These are phyloP conservation scores for Colletotrichum eleusines DNA, from an alignment of 2,329 filamentous ascomycete species.

Conservation along the genomic window DNA sequence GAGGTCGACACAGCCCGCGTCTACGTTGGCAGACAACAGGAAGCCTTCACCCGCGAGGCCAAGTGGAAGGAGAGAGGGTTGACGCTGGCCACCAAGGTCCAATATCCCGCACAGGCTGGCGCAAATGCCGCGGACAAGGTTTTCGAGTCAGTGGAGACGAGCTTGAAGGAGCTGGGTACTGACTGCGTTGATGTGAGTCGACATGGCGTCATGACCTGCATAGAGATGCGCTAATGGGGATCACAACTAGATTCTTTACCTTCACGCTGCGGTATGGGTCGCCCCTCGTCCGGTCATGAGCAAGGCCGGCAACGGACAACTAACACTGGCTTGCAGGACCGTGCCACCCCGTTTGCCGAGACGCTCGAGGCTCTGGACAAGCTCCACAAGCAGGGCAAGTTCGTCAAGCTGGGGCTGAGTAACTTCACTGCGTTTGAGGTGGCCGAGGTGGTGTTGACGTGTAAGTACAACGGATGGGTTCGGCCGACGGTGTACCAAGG, in stretches of 20 bases:
- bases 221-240: slow-evolving; percentile 11
- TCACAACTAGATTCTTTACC: slow-evolving; percentile 73
- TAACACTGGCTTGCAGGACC: slow-evolving; percentile 53
- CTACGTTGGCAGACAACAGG: slow-evolving; percentile 80
- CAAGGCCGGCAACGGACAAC: slow-evolving; percentile 1
- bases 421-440: slow-evolving; percentile 92
- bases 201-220: neutral
- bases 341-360: slow-evolving; percentile 80
- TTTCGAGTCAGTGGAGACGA: slow-evolving; percentile 73
- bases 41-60: slow-evolving; percentile 80
- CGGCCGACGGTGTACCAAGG: slow-evolving; percentile 87
- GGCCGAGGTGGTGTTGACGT: slow-evolving; percentile 84
- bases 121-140: slow-evolving; percentile 74
- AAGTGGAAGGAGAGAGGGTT: slow-evolving; percentile 84
- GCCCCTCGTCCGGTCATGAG: neutral
- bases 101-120: slow-evolving; percentile 71
- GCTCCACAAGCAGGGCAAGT: slow-evolving; percentile 88
- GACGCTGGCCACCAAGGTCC: slow-evolving; percentile 80
- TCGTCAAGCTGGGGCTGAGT: slow-evolving; percentile 81
- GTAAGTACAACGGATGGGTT: slow-evolving; percentile 84
- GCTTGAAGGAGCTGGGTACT: slow-evolving; percentile 77
- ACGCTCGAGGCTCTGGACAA: slow-evolving; percentile 83
- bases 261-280: slow-evolving; percentile 71
- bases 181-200: slow-evolving; percentile 75
- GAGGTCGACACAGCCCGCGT: slow-evolving; percentile 86